Percentiles rank a stretch among this genome's conserved stretches.
These are phyloP conservation scores for Entrophospora sp. DNA, from an alignment of 192 early-diverging fungal species.

Conservation along the genomic window DNA sequence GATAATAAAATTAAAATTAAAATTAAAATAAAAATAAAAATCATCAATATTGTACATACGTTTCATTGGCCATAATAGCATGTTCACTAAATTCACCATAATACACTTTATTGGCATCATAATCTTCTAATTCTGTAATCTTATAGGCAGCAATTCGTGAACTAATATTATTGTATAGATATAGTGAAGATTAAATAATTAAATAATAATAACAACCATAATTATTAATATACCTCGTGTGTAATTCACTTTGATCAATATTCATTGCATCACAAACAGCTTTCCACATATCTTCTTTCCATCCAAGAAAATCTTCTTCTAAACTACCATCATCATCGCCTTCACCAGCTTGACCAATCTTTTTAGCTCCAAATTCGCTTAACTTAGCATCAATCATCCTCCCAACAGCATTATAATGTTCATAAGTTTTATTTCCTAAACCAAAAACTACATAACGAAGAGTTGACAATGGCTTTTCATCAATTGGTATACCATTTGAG, in stretches of 20 bases:
- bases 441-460: conserved; percentile 69
- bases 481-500: conserved; percentile 46
- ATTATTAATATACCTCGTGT: conserved; percentile 11
- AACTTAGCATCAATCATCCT: conserved; percentile 62
- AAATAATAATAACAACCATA: background rate
- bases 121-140: conserved; percentile 33
- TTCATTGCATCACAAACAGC: conserved; percentile 66
- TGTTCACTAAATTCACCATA: conserved; percentile 41
- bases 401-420: conserved; percentile 81
- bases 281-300: conserved; percentile 84
- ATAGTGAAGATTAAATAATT: background rate
- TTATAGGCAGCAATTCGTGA: conserved; percentile 46
- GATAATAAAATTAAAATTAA: background rate
- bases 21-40: background rate
- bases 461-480: conserved; percentile 44
- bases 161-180: conserved; percentile 8
- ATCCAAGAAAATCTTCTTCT: conserved; percentile 93
- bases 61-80: conserved; percentile 29
- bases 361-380: conserved; percentile 59
- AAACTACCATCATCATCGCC: conserved; percentile 95
- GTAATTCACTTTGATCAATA: conserved; percentile 40
- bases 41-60: conserved; percentile 24
- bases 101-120: conserved; percentile 32
- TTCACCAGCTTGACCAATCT: conserved; percentile 76
- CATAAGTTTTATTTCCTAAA: conserved; percentile 87